Evolutionary conservation across 1,284 basidiomycete genomes (phyloP).

Genomic region (Volvariella surrecta): DNA sequence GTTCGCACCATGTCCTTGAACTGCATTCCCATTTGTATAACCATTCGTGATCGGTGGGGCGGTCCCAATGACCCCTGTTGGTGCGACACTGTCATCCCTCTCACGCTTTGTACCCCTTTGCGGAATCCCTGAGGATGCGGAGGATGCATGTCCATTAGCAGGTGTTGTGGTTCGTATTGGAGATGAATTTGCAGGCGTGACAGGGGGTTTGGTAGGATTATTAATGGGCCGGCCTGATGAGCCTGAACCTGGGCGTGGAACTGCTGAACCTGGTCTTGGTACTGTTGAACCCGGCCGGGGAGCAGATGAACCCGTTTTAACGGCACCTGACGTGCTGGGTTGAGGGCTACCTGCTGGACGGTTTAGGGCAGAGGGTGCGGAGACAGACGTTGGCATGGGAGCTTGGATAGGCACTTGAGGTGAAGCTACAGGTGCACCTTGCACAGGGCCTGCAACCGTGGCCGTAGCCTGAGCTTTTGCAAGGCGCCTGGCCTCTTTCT

Average conservation of each 20-base stretch:
- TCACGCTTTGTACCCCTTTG: slow-evolving; percentile 44
- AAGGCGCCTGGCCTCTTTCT: slow-evolving; percentile 69
- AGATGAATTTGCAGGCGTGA: slow-evolving; percentile 13
- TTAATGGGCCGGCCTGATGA: slow-evolving; percentile 14
- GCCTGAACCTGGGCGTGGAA: slow-evolving; percentile 23
- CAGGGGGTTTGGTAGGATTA: slow-evolving; percentile 11
- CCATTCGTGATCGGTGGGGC: slow-evolving; percentile 19
- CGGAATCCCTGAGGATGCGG: too few relatives aligned
- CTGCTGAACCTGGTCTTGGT: slow-evolving; percentile 13
- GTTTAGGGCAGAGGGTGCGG: slow-evolving; percentile 17
- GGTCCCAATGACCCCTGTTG: slow-evolving; percentile 14
- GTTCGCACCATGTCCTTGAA: slow-evolving; percentile 8
- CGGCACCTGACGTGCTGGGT: slow-evolving; percentile 10
- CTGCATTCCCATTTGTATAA: slow-evolving; percentile 15
- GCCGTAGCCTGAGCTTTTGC: slow-evolving; percentile 40
- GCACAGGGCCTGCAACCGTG: slow-evolving; percentile 11
- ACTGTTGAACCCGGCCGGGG: slow-evolving; percentile 19
- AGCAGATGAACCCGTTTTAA: slow-evolving; percentile 12
- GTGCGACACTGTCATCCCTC: slow-evolving; percentile 19
- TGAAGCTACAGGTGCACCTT: slow-evolving; percentile 13
- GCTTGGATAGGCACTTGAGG: slow-evolving; percentile 25
- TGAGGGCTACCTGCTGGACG: slow-evolving; percentile 15
- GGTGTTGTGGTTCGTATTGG: slow-evolving; percentile 16
- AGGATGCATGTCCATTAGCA: slow-evolving; percentile 8
- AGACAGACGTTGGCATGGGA: slow-evolving; percentile 24